Percentiles rank a stretch among this genome's conserved stretches.
phyloP scores from a whole-genome alignment of 2,329 filamentous ascomycete genomes.

The Aschersonia sp. region DNA sequence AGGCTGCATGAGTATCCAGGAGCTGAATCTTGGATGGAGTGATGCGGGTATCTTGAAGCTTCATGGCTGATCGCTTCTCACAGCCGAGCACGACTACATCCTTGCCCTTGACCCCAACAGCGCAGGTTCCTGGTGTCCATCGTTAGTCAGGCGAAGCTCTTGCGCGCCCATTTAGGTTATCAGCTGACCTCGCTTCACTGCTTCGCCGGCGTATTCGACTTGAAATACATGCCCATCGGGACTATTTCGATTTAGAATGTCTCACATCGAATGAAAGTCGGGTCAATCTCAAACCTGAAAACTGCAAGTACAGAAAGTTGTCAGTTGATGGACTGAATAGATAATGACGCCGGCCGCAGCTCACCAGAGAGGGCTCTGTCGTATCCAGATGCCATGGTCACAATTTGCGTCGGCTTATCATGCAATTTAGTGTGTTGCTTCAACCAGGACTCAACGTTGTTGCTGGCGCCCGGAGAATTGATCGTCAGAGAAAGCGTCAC shows the following conservation, averaged over 20 bases:
- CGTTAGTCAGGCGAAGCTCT: constrained; percentile 2
- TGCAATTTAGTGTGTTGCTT: neutral
- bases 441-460: too few species aligned
- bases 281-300: constrained; percentile 49
- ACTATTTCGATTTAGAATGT: constrained; percentile 44
- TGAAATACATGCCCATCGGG: constrained; percentile 99
- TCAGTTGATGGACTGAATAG: neutral
- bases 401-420: neutral
- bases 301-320: constrained; percentile 39
- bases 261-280: neutral
- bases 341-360: constrained; percentile 14
- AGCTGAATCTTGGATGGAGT: constrained; percentile 97
- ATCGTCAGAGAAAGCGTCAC: neutral
- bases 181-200: constrained; percentile 80
- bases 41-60: constrained; percentile 97
- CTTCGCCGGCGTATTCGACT: constrained; percentile 97
- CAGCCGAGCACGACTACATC: constrained; percentile 94
- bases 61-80: constrained; percentile 98
- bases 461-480: neutral
- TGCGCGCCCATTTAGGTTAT: neutral
- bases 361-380: constrained; percentile 97
- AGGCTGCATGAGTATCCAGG: constrained; percentile 88
- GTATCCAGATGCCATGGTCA: constrained; percentile 77
- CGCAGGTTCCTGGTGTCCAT: constrained; percentile 63
- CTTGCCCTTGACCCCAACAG: constrained; percentile 89